A percentile compares a stretch with the other conserved stretches of the same genome.
Evolutionary conservation across 2,329 filamentous ascomycete genomes (phyloP).

Genomic region (Emmonsia crescens): DNA sequence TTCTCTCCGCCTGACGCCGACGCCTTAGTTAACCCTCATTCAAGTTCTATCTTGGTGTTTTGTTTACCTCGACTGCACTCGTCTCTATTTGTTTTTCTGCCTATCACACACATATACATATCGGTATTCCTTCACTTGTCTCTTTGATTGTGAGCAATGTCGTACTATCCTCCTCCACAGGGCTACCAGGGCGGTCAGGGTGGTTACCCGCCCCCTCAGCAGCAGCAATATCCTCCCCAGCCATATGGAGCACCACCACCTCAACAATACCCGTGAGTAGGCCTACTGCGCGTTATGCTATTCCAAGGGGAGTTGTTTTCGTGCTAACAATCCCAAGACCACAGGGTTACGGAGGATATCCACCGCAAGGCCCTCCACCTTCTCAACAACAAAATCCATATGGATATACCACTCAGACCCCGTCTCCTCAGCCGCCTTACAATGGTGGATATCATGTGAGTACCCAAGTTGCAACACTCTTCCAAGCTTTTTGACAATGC

Average conservation of each 20-base stretch:
- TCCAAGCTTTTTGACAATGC: not conserved
- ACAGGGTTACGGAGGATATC: constrained; percentile 9
- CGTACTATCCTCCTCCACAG: constrained; percentile 51
- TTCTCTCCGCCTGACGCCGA: not conserved
- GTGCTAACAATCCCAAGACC: constrained; percentile 2
- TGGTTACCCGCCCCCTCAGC: constrained; percentile 43
- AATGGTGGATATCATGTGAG: constrained; percentile 29
- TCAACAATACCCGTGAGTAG: constrained; percentile 31
- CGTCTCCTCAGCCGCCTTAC: constrained; percentile 30
- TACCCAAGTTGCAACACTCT: constrained; percentile 4
- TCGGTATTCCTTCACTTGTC: constrained; percentile 5
- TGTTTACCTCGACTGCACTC: not conserved
- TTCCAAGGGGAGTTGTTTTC: not conserved
- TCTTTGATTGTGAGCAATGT: constrained; percentile 38
- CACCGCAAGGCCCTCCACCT: constrained; percentile 23
- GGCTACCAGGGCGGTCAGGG: constrained; percentile 42
- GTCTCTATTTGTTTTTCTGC: not conserved
- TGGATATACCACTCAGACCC: constrained; percentile 32
- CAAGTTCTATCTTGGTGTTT: too few species aligned
- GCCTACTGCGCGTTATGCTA: not conserved
- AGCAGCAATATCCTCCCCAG: constrained; percentile 24
- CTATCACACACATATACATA: not conserved
- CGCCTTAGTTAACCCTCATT: not conserved
- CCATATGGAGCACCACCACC: constrained; percentile 26
- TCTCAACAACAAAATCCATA: constrained; percentile 28